Base-by-base conservation (phyloP, 257 asterid species). In the Solanum gandarillasii region DNA sequence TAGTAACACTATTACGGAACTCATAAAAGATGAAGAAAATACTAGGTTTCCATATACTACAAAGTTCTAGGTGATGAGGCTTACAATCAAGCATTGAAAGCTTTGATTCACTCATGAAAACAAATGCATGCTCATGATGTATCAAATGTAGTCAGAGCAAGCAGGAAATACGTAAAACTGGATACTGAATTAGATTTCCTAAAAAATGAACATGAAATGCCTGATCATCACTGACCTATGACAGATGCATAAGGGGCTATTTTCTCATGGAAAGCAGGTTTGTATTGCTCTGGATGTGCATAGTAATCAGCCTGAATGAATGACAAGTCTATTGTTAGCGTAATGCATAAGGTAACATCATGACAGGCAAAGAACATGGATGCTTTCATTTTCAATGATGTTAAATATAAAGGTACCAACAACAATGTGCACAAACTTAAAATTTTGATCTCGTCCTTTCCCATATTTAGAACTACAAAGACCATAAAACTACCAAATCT, bases 221-320 rank as follows among this genome's bases (percentile, higher is more conserved):
- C 86, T 82, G 86, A 87, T 83, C 79, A 87, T 88, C 83, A 88
- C 98, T 46, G 86, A 97, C 98, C 99, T 93, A 97, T 90, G 48
- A 94, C 96, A 55, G 99, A 95, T 18, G 98, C 92, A 89, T 90
- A 97, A 68, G 98, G 98, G 72, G 98, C 98, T 87, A 97, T 92
- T 86, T 90, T 97, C 88, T 95, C 96, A 85, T 95, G 97, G 91
- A 97, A 97, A 91, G 90, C 88, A 36, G 99, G 93, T 75, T 83
- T 87, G 87, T 97, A 95, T 89, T 95, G 93, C 87, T 95, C 98
- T 31, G 99, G 98, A 91, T 95, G 98, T 71, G 96, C 95, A 89
- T 97, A 95, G 90, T 97, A 97, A 91, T 97, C 99, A 34, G 89
- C 96, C 99, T 97, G 95, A 91, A 87, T 2, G 70, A 82, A 52